phyloP scores from a whole-genome alignment of 768 basidiomycete genomes.

The Boletus coccyginus region DNA sequence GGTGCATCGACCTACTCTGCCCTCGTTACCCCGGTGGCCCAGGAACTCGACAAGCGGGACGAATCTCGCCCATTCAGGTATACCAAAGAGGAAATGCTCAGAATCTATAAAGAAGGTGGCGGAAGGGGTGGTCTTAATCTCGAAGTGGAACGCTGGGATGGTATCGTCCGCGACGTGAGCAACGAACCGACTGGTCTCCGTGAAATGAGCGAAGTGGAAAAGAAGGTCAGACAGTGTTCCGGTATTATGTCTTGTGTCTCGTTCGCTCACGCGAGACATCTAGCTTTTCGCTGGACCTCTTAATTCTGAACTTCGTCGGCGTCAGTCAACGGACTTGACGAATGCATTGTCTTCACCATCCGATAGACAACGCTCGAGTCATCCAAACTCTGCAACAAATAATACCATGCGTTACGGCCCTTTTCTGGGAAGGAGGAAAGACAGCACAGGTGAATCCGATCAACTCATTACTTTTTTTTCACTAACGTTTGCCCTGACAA shows the following conservation, averaged over 20 bases:
- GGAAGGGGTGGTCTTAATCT: conserved; percentile 72
- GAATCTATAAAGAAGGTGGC: conserved; percentile 78
- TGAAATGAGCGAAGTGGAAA: conserved; percentile 81
- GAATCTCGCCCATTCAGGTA: conserved; percentile 80
- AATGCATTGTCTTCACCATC: conserved; percentile 55
- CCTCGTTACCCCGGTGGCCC: conserved; percentile 46
- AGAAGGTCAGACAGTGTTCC: conserved; percentile 61
- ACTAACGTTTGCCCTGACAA: conserved; percentile 29
- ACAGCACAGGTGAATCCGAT: conserved; percentile 56
- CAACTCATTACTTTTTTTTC: not conserved
- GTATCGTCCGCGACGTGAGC: conserved; percentile 75
- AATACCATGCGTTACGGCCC: conserved; percentile 64
- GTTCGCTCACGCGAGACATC: conserved; percentile 29
- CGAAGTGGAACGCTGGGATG: conserved; percentile 88
- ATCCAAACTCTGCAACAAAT: conserved; percentile 44
- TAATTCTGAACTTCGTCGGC: conserved; percentile 85
- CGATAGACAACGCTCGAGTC: conserved; percentile 59
- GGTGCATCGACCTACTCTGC: conserved; percentile 71
- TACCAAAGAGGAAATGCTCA: conserved; percentile 79
- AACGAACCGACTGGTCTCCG: conserved; percentile 71
- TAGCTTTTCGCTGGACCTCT: conserved; percentile 78
- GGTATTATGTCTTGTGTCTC: conserved; percentile 9
- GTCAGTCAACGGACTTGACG: conserved; percentile 74
- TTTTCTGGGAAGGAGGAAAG: conserved; percentile 58
- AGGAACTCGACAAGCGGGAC: conserved; percentile 56